Conservation (phyloP, 2,329 filamentous ascomycete species). For the Paecilomyces formosus region DNA sequence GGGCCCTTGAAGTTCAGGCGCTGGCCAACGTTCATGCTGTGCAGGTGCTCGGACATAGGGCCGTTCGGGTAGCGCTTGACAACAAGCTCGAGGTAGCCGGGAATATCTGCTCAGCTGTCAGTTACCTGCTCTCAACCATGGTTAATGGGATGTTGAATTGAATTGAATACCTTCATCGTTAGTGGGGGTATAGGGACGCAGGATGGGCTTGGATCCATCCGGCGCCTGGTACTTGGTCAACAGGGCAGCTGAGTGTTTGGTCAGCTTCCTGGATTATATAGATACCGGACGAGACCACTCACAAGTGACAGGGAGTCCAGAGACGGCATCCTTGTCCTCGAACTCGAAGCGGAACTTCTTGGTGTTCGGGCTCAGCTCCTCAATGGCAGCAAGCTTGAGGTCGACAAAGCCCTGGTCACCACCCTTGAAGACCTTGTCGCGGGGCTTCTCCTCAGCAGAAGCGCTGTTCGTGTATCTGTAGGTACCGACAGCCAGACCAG, state of each 20-base stretch:
- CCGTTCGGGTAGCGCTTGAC: constrained; percentile 89
- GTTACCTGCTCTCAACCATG: background rate
- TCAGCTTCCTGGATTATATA: constrained; percentile 1
- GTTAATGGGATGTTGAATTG: background rate
- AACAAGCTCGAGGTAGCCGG: constrained; percentile 78
- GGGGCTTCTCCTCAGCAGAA: constrained; percentile 25
- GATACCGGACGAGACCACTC: constrained; percentile 14
- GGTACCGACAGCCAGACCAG: constrained; percentile 47
- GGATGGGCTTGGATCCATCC: constrained; percentile 74
- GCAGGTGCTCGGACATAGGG: constrained; percentile 84
- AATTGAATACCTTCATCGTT: constrained; percentile 67
- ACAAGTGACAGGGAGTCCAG: constrained; percentile 74
- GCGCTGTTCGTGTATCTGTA: constrained; percentile 41
- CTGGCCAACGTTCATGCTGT: constrained; percentile 75
- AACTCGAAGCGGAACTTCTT: constrained; percentile 87
- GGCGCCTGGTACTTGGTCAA: constrained; percentile 85
- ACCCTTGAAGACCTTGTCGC: constrained; percentile 59
- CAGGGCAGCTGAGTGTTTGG: constrained; percentile 53
- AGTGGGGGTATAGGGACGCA: constrained; percentile 88
- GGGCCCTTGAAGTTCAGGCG: constrained; percentile 89
- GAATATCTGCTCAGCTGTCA: constrained; percentile 47
- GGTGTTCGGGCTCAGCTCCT: constrained; percentile 86
- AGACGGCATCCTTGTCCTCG: constrained; percentile 74
- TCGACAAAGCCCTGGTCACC: constrained; percentile 85
- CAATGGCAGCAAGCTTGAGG: constrained; percentile 69